Evolutionary conservation across 2,329 filamentous ascomycete species (phyloP).

Genomic region (Penicillium sp.): DNA sequence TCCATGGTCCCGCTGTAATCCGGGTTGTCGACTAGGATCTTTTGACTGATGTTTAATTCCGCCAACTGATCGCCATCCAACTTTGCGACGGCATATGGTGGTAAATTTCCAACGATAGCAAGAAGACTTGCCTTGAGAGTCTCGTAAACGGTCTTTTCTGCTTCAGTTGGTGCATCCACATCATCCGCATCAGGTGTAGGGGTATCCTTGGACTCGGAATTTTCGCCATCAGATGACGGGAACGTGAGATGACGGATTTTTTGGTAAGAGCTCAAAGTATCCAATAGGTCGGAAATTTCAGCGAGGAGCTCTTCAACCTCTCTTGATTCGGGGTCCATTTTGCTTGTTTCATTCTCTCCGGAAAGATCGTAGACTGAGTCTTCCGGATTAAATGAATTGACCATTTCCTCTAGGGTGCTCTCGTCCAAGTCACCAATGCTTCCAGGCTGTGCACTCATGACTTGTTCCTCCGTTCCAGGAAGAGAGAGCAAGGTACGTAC

Average conservation of each 20-base stretch:
- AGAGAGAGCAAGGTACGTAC: constrained; percentile 42
- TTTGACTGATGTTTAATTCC: constrained; percentile 79
- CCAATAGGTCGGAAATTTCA: constrained; percentile 64
- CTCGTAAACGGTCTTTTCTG: constrained; percentile 67
- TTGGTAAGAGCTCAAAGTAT: constrained; percentile 66
- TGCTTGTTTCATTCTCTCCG: constrained; percentile 22
- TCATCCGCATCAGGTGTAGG: constrained; percentile 38
- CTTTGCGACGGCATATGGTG: constrained; percentile 84
- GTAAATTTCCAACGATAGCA: constrained; percentile 73
- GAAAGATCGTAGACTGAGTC: constrained; percentile 32
- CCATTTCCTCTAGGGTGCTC: constrained; percentile 45
- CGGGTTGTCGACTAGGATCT: constrained; percentile 72
- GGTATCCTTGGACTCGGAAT: constrained; percentile 37
- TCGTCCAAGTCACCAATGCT: constrained; percentile 45
- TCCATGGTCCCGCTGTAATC: constrained; percentile 81
- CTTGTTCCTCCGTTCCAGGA: constrained; percentile 26
- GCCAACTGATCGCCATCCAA: constrained; percentile 84
- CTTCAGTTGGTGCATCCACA: constrained; percentile 57
- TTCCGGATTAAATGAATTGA: constrained; percentile 47
- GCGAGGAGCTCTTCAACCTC: constrained; percentile 57
- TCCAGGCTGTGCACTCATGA: constrained; percentile 30
- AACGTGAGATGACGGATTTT: constrained; percentile 59
- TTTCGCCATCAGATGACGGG: constrained; percentile 28
- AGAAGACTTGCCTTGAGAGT: constrained; percentile 75
- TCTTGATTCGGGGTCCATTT: constrained; percentile 46